Percentiles rank a stretch among this genome's conserved stretches.
These are phyloP conservation scores for Naumovozyma dairenensis DNA, from an alignment of 805 yeast species.

Conservation along the genomic window DNA sequence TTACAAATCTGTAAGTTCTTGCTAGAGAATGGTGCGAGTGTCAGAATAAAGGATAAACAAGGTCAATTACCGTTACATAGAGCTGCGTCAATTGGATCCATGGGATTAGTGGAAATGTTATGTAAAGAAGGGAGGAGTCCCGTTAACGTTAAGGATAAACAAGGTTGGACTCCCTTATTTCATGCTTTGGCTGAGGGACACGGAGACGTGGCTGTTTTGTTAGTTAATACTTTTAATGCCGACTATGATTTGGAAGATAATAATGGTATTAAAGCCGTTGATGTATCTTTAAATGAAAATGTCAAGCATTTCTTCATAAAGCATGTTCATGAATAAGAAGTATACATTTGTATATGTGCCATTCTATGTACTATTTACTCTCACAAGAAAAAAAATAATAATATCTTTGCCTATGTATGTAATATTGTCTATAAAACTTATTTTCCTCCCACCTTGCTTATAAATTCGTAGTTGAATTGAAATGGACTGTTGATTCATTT, in stretches of 20 bases:
- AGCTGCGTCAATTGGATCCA: constrained; percentile 71
- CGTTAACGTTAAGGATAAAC: constrained; percentile 54
- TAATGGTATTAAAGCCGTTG: constrained; percentile 46
- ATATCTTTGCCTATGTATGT: too few relatives aligned
- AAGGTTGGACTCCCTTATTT: constrained; percentile 81
- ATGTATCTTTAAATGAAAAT: constrained; percentile 47
- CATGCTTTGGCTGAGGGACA: constrained; percentile 89
- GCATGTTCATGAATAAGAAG: constrained; percentile 11
- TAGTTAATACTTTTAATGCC: constrained; percentile 57
- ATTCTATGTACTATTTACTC: too few relatives aligned
- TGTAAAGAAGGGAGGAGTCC: constrained; percentile 43
- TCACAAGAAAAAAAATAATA: too few relatives aligned
- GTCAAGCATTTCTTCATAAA: constrained; percentile 33
- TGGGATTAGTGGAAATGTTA: constrained; percentile 45
- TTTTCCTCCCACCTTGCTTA: background rate
- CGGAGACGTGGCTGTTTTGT: constrained; percentile 57
- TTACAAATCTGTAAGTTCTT: constrained; percentile 42
- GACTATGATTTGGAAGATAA: constrained; percentile 37
- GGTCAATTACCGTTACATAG: constrained; percentile 66
- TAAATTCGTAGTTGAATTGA: background rate
- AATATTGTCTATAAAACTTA: background rate
- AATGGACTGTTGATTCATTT: too few relatives aligned
- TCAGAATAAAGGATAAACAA: constrained; percentile 55
- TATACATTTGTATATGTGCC: too few relatives aligned
- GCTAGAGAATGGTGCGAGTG: constrained; percentile 50